Evolutionary conservation across 139 green algal genomes (phyloP), one percentile per base, ranked within the genome.

Genomic region (Chlamydomonas schloesseri): DNA sequence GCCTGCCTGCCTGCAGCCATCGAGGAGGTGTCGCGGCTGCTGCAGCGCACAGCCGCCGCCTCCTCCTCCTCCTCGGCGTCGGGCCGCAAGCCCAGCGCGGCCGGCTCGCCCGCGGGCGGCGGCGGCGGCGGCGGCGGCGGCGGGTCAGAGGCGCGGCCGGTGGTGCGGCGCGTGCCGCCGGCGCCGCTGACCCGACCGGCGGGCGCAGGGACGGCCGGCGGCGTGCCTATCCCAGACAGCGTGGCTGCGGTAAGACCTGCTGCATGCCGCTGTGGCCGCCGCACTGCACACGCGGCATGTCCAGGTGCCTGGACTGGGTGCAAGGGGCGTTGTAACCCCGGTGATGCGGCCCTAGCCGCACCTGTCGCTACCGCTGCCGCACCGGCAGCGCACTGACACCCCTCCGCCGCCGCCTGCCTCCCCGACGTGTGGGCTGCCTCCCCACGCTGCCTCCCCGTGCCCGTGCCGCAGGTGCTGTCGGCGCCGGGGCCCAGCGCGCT

Each of bases 391-490:
- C n/a, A n/a, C n/a, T n/a, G n/a, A n/a, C n/a, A n/a, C n/a, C n/a
- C n/a, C n/a, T 5, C 50, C 50, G 50, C 50, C 50, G 50, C 50
- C 50, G 50, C 50, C 11, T 57, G 11, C 11, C 50, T 57, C 50
- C 50, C 14, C 50, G 50, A 57, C 50, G 50, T 14, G 11, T 14
- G 50, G 14, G 50, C 14, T 57, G 50, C 50, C 50, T 57, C 11
- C 50, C 50, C n/a, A n/a, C n/a, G n/a, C n/a, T n/a, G n/a, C n/a
- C n/a, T n/a, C n/a, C n/a, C n/a, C n/a, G n/a, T n/a, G n/a, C n/a
- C n/a, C n/a, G n/a, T n/a, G n/a, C n/a, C 29, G 24, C 80, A 86
- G 80, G 80, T 86, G 23, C 67, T 86, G 1, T 37, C 67, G 5
- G 80, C 58, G 21, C 67, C 67, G 4, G 47, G 50, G 3, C 80